Evolutionary conservation across 1,284 basidiomycete genomes (phyloP).

Genomic region (Trametes versicolor): DNA sequence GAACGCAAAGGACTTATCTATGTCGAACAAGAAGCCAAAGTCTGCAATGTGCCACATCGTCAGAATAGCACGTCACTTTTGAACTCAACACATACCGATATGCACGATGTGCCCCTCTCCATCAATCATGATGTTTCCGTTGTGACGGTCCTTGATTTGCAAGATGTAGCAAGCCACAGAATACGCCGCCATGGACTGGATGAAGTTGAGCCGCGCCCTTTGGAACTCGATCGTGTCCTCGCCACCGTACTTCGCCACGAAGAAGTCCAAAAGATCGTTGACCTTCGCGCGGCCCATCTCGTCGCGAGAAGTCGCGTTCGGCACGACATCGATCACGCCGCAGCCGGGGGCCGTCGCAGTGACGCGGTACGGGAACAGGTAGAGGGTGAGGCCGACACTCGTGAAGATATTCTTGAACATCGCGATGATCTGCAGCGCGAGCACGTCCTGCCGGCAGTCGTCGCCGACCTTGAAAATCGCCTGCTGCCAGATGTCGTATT

Average conservation of each 20-base stretch:
- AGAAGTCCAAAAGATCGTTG: slow-evolving; percentile 95
- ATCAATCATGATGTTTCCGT: slow-evolving; percentile 99
- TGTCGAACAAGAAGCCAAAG: slow-evolving; percentile 98
- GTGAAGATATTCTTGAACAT: slow-evolving; percentile 99
- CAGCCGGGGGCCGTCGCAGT: slow-evolving; percentile 98
- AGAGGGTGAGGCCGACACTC: slow-evolving; percentile 88
- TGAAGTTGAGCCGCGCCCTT: slow-evolving; percentile 93
- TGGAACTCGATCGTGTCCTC: slow-evolving; percentile 93
- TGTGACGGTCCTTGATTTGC: slow-evolving; percentile 98
- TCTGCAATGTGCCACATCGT: slow-evolving; percentile 57
- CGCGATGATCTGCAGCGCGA: slow-evolving; percentile 97
- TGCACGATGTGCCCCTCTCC: slow-evolving; percentile 97
- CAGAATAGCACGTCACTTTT: not conserved
- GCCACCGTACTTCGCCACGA: slow-evolving; percentile 94
- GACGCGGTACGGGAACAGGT: slow-evolving; percentile 96
- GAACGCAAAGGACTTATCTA: slow-evolving; percentile 75
- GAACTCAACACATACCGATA: slow-evolving; percentile 66
- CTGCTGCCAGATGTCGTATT: slow-evolving; percentile 95
- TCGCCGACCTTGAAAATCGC: slow-evolving; percentile 99
- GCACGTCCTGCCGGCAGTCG: slow-evolving; percentile 97
- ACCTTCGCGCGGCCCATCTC: slow-evolving; percentile 99
- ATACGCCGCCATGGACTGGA: slow-evolving; percentile 99
- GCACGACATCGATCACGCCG: slow-evolving; percentile 98
- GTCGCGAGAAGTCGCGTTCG: slow-evolving; percentile 97
- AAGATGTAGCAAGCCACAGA: slow-evolving; percentile 98